Conservation (phyloP, 1,284 basidiomycete genomes). For the Ceratobasidium sp. region DNA sequence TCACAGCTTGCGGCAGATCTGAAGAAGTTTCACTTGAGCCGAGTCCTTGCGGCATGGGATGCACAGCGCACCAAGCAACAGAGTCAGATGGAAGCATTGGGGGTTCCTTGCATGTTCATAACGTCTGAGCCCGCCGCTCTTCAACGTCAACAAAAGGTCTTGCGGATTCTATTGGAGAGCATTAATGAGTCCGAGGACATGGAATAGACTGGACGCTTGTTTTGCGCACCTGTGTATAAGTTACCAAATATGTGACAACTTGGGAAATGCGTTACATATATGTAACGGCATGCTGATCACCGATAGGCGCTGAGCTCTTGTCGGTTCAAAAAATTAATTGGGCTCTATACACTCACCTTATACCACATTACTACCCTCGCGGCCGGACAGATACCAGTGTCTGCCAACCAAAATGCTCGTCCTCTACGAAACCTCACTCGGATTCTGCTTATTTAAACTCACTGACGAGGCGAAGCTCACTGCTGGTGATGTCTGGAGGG, state of each 20-base stretch:
- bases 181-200: conserved; percentile 42
- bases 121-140: conserved; percentile 65
- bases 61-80: conserved; percentile 79
- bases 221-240: not conserved
- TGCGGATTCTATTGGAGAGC: conserved; percentile 41
- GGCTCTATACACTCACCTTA: conserved; percentile 10
- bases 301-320: conserved; percentile 12
- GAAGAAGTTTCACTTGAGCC: conserved; percentile 73
- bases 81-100: conserved; percentile 67
- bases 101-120: conserved; percentile 78
- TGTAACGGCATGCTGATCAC: not conserved
- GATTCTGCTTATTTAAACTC: conserved; percentile 98
- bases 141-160: conserved; percentile 59
- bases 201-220: not conserved
- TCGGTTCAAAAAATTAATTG: conserved; percentile 44
- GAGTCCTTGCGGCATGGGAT: conserved; percentile 79
- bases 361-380: conserved; percentile 19
- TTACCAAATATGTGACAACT: conserved; percentile 10
- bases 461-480: conserved; percentile 91
- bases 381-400: conserved; percentile 8
- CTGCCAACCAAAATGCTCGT: conserved; percentile 72
- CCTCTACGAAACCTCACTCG: conserved; percentile 87
- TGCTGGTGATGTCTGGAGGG: conserved; percentile 88
- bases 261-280: not conserved
- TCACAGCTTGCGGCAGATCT: conserved; percentile 64